These are phyloP conservation scores for Candida tibetensis DNA, from an alignment of 805 yeast genomes.

Conservation along the genomic window DNA sequence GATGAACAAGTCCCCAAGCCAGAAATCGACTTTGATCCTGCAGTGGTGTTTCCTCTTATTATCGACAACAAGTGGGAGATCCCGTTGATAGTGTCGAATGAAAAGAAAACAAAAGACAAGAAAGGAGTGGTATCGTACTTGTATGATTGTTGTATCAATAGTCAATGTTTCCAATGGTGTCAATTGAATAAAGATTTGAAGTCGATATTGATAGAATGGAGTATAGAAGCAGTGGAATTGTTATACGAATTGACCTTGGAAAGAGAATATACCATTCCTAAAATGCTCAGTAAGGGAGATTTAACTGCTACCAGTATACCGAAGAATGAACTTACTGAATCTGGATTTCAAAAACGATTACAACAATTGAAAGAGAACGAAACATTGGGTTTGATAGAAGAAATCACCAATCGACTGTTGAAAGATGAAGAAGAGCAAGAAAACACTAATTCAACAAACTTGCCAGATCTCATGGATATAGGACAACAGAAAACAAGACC, in stretches of 20 bases:
- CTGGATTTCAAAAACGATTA: slow-evolving; percentile 34
- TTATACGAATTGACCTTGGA: slow-evolving; percentile 48
- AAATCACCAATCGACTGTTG: slow-evolving; percentile 19
- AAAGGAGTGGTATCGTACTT: slow-evolving; percentile 63
- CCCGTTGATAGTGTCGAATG: slow-evolving; percentile 69
- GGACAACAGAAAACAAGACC: slow-evolving; percentile 30
- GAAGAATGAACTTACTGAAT: slow-evolving; percentile 40
- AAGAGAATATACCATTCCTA: slow-evolving; percentile 66
- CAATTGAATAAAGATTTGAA: slow-evolving; percentile 55
- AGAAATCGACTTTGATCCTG: slow-evolving; percentile 48
- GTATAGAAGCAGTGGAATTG: slow-evolving; percentile 74
- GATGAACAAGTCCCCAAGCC: slow-evolving; percentile 68
- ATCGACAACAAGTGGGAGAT: slow-evolving; percentile 79
- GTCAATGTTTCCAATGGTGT: slow-evolving; percentile 60
- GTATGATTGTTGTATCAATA: slow-evolving; percentile 77
- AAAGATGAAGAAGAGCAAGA: slow-evolving; percentile 10
- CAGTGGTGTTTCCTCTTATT: slow-evolving; percentile 57
- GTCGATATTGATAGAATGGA: slow-evolving; percentile 75
- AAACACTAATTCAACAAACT: slow-evolving; percentile 9
- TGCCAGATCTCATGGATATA: slow-evolving; percentile 32
- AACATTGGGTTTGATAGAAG: slow-evolving; percentile 43
- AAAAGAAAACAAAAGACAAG: slow-evolving; percentile 61
- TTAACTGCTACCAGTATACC: slow-evolving; percentile 45
- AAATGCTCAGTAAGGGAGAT: slow-evolving; percentile 68
- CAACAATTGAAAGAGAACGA: slow-evolving; percentile 39